These are phyloP conservation scores for Stephanodiscus minutulus DNA, from an alignment of 108 stramenopile genomes.

Conservation along the genomic window DNA sequence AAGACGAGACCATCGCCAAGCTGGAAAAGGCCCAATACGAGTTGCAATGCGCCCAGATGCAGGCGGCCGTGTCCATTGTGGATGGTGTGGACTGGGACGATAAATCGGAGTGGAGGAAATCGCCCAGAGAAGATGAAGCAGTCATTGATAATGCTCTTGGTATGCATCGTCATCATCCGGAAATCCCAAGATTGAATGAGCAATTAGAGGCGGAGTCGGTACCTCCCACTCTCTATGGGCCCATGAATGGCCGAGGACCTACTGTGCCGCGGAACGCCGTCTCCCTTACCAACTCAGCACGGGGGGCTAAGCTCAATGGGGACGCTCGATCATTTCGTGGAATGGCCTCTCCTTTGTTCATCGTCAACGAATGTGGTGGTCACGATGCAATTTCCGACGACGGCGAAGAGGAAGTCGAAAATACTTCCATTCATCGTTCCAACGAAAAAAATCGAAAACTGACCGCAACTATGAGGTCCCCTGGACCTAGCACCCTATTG, in stretches of 20 bases:
- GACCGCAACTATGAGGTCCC: neutral
- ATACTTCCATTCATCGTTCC: neutral
- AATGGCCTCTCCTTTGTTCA: neutral
- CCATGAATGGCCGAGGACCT: neutral
- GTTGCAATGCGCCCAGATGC: conserved; percentile 54
- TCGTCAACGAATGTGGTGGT: neutral
- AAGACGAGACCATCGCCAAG: conserved; percentile 53
- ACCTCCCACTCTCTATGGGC: neutral
- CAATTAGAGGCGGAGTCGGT: neutral
- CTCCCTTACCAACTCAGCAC: neutral
- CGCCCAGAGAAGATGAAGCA: neutral
- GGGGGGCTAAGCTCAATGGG: neutral
- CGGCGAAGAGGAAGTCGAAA: neutral
- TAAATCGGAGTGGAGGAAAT: conserved; percentile 6
- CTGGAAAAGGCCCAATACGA: conserved; percentile 63
- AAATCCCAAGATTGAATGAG: neutral
- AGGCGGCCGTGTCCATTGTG: conserved; percentile 42
- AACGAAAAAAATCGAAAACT: neutral
- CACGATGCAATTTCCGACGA: neutral
- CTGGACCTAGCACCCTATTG: conserved; percentile 8
- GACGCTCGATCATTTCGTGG: neutral
- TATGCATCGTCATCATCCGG: no score
- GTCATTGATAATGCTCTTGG: no score
- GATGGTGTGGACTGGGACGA: conserved; percentile 21
- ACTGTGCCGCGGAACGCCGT: neutral